Evolutionary conservation across 331 rosid species (phyloP).

Genomic region (Telfairia occidentalis): DNA sequence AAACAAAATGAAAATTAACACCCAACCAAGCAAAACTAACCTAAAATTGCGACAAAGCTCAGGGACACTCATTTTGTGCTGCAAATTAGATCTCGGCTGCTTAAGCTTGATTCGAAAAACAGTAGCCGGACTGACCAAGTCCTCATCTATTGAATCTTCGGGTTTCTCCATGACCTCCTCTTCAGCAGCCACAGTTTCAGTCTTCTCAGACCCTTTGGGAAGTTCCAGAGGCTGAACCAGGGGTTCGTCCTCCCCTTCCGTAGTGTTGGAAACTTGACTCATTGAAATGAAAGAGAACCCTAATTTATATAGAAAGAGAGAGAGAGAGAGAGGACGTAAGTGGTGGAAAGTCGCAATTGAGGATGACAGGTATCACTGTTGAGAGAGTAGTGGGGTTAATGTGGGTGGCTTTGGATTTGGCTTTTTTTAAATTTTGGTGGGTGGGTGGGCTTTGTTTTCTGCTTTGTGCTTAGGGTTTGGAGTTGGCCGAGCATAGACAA

Average conservation of each 20-base stretch:
- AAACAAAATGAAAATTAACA: neutral
- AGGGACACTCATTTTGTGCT: slow-evolving; percentile 76
- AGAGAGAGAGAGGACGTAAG: slow-evolving; percentile 15
- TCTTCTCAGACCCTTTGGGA: slow-evolving; percentile 25
- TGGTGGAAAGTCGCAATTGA: slow-evolving; percentile 75
- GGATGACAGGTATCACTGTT: slow-evolving; percentile 77
- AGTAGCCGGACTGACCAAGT: slow-evolving; percentile 44
- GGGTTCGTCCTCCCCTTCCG: slow-evolving; percentile 53
- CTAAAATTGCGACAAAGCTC: slow-evolving; percentile 89
- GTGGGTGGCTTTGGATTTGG: slow-evolving; percentile 20
- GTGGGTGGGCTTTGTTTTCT: neutral
- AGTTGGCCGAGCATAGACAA: neutral
- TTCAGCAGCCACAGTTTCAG: slow-evolving; percentile 26
- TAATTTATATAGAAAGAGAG: slow-evolving; percentile 28
- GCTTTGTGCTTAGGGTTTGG: slow-evolving; percentile 10
- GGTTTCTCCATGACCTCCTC: slow-evolving; percentile 35
- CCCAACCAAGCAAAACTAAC: slow-evolving; percentile 22
- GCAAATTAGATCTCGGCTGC: slow-evolving; percentile 62
- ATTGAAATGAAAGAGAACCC: slow-evolving; percentile 28
- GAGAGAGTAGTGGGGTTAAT: slow-evolving; percentile 38
- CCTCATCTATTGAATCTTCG: slow-evolving; percentile 66
- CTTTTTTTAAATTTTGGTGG: slow-evolving; percentile 5
- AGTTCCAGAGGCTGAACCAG: slow-evolving; percentile 29
- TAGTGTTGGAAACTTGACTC: slow-evolving; percentile 47
- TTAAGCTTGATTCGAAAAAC: slow-evolving; percentile 62